A percentile compares a stretch with the other conserved stretches of the same genome.
Evolutionary conservation across 495 filamentous ascomycete species (phyloP).

Genomic region (Cairneyella variabilis): DNA sequence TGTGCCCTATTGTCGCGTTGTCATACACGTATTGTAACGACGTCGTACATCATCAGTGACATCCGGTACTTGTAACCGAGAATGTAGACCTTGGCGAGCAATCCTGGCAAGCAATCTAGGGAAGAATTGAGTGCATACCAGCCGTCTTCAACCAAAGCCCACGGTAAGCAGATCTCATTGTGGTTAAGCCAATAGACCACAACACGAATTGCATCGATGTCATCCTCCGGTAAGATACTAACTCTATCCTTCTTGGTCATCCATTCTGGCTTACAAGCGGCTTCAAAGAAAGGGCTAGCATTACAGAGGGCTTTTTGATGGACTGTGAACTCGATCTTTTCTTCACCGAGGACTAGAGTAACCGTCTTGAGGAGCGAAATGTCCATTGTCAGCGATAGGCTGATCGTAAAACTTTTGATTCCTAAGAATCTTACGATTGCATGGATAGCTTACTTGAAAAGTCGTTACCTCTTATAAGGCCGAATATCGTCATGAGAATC

Average conservation of each 20-base stretch:
- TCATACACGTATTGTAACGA: slow-evolving; percentile 3
- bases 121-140: too few relatives aligned
- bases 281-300: slow-evolving; percentile 1
- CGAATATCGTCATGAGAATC: neutral
- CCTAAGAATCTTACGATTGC: too few relatives aligned
- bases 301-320: slow-evolving; percentile 7
- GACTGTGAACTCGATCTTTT: neutral
- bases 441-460: too few relatives aligned
- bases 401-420: too few relatives aligned
- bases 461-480: neutral
- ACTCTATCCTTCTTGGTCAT: neutral
- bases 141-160: too few relatives aligned
- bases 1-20: neutral
- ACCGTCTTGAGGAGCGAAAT: slow-evolving; percentile 2
- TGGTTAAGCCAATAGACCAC: slow-evolving; percentile 11
- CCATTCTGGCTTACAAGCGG: slow-evolving; percentile 2
- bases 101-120: neutral
- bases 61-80: slow-evolving; percentile 12
- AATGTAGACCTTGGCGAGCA: slow-evolving; percentile 6
- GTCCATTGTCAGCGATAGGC: too few relatives aligned
- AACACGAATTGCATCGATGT: neutral
- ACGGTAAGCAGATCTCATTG: neutral
- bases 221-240: slow-evolving; percentile 6
- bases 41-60: neutral
- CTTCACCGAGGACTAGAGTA: slow-evolving; percentile 1